Percentiles rank a stretch among this genome's conserved stretches.
phyloP scores from a whole-genome alignment of 2,329 filamentous ascomycete species.

The Aaosphaeria pasadenensis region DNA sequence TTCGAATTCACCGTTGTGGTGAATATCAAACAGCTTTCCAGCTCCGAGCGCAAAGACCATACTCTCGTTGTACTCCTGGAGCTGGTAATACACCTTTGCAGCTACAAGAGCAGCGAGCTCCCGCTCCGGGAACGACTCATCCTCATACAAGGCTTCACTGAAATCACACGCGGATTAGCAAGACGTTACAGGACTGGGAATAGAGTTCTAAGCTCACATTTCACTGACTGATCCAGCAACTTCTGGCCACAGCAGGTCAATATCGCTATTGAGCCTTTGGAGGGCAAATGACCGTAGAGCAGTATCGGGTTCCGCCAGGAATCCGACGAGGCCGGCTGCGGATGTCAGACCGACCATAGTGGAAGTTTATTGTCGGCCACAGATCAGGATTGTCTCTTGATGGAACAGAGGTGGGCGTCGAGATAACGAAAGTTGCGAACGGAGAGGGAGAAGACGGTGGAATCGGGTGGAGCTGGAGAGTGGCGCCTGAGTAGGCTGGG shows the following conservation, averaged over 20 bases:
- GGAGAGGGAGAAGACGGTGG: conserved; percentile 27
- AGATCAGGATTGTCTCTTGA: background rate
- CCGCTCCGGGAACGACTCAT: conserved; percentile 89
- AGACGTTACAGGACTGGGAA: background rate
- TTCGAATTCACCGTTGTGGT: conserved; percentile 90
- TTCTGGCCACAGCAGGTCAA: conserved; percentile 96
- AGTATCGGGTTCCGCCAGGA: conserved; percentile 89
- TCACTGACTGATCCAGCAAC: conserved; percentile 88
- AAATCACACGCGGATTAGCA: conserved; percentile 21
- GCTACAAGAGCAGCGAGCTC: conserved; percentile 92
- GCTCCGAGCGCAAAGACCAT: conserved; percentile 97
- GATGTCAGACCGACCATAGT: conserved; percentile 90
- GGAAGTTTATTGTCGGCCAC: conserved; percentile 6
- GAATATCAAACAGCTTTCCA: conserved; percentile 90
- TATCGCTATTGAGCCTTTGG: conserved; percentile 92
- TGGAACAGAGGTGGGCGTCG: conserved; percentile 13
- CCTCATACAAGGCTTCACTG: conserved; percentile 96
- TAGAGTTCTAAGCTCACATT: conserved; percentile 62
- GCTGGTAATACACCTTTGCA: conserved; percentile 97
- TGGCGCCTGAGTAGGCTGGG: conserved; percentile 28
- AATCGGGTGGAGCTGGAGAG: conserved; percentile 36
- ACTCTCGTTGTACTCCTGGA: conserved; percentile 98
- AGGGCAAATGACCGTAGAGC: conserved; percentile 94
- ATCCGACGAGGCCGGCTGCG: conserved; percentile 90
- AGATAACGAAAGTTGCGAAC: background rate